Evolutionary conservation across 2,329 filamentous ascomycete genomes (phyloP), one percentile per base, ranked within the genome.

Genomic region (Exserohilum rostratum): DNA sequence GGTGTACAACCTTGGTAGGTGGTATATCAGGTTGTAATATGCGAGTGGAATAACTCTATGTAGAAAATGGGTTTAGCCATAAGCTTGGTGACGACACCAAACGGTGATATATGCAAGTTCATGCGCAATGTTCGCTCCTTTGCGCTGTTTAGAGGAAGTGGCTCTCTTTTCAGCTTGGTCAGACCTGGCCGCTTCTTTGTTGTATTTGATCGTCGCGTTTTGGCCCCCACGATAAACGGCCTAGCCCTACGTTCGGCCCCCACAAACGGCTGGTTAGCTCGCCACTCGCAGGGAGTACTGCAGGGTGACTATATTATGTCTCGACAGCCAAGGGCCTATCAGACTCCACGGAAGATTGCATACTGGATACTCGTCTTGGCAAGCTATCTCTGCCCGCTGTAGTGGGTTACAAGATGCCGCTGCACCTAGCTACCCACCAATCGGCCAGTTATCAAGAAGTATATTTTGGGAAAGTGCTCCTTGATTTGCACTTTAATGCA

Each of bases 1-100:
- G 68, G 66, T n/a, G 58, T 76, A 18, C 74, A 76, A 57, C 65
- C 74, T n/a, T 78, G 72, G 71, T 78, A 71, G 50, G 11, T 27
- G 7, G 5, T 17, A n/a, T 2, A 18, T 33, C 20, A 18, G 31
- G n/a, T 6, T 17, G n/a, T 12, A n/a, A 9, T 7, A n/a, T 13
- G 20, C 7, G 31, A 17, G 13, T 46, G 10, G 15, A n/a, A 29
- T 35, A 9, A 12, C 3, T 33, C 12, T 33, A 9, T 10, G 7
- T 6, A 9, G 13, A 22, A 27, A 38, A 18, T 3, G 5, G 9
- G 6, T 12, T 11, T 10, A 20, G 34, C 34, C 7, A 17, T 12
- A 11, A 37, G 9, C n/a, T n/a, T n/a, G n/a, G n/a, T n/a, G n/a
- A n/a, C n/a, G n/a, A n/a, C n/a, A n/a, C n/a, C n/a, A n/a, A n/a